These are phyloP conservation scores for Apophysomyces sp. DNA, from an alignment of 371 early-diverging fungal species.

Conservation along the genomic window DNA sequence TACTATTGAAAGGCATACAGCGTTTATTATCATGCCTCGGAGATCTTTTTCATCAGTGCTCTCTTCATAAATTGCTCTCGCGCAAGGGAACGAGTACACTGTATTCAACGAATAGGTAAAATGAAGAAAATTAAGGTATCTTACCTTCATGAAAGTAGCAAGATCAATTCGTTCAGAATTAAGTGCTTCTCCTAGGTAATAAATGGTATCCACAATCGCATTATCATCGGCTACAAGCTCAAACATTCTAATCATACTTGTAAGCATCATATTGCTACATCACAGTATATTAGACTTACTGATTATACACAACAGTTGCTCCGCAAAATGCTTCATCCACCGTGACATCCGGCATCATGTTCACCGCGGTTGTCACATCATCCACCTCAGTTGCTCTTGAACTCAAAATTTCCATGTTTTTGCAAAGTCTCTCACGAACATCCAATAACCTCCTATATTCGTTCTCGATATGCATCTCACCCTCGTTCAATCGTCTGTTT, in stretches of 20 bases:
- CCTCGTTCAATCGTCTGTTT: conserved; percentile 65
- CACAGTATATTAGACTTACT: conserved; percentile 47
- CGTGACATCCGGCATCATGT: conserved; percentile 60
- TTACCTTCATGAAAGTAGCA: conserved; percentile 69
- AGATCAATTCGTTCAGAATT: conserved; percentile 69
- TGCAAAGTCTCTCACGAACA: conserved; percentile 51
- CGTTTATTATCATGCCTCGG: conserved; percentile 21
- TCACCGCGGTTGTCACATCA: conserved; percentile 46
- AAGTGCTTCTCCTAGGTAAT: conserved; percentile 77
- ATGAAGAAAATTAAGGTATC: not conserved
- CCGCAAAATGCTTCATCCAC: conserved; percentile 71
- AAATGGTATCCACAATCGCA: conserved; percentile 88
- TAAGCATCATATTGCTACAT: not conserved
- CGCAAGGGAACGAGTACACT: conserved; percentile 77
- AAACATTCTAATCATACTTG: conserved; percentile 55
- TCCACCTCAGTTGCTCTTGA: conserved; percentile 55
- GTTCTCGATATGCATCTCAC: conserved; percentile 61
- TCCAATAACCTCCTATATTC: conserved; percentile 54
- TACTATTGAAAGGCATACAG: too few relatives aligned
- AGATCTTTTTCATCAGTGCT: conserved; percentile 74
- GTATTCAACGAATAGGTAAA: not conserved
- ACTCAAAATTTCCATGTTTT: conserved; percentile 65
- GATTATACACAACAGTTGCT: conserved; percentile 73
- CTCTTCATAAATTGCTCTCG: conserved; percentile 88
- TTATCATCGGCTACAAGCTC: conserved; percentile 87